Conservation (phyloP, 352 stramenopile species). For the Pythium phragmiticola region DNA sequence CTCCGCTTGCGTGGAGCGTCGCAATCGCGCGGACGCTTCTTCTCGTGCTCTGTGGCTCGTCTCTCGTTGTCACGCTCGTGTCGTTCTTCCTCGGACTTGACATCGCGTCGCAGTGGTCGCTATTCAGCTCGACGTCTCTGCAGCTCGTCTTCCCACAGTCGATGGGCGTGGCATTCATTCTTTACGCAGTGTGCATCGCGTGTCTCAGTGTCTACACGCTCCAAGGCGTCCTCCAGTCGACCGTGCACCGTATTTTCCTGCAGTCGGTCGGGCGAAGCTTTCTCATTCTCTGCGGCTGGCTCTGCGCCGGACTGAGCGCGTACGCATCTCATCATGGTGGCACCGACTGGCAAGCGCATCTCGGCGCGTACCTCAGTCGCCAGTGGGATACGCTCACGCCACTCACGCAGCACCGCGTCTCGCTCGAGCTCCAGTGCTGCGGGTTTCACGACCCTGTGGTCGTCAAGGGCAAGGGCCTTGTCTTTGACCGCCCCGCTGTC, state of each 20-base stretch:
- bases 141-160: conserved; percentile 34
- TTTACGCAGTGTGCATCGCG: conserved; percentile 15
- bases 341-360: neutral
- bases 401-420: conserved; percentile 27
- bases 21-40: neutral
- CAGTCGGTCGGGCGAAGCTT: conserved; percentile 15
- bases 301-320: conserved; percentile 25
- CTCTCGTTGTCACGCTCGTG: conserved; percentile 21
- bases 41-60: conserved; percentile 4
- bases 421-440: conserved; percentile 33
- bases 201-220: conserved; percentile 28
- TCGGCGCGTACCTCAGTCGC: conserved; percentile 24
- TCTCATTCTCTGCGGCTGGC: conserved; percentile 20
- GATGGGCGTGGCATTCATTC: conserved; percentile 31
- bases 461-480: conserved; percentile 21
- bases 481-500: conserved; percentile 25
- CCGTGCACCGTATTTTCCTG: conserved; percentile 28
- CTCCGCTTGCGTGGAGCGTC: neutral
- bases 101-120: conserved; percentile 29
- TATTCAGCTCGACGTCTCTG: conserved; percentile 35
- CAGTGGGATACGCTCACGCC: conserved; percentile 32
- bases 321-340: conserved; percentile 19
- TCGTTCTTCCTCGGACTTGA: conserved; percentile 33
- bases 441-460: conserved; percentile 34
- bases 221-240: conserved; percentile 1